These are phyloP conservation scores for Apiospora phragmitis DNA, from an alignment of 2,329 filamentous ascomycete species.

Conservation along the genomic window DNA sequence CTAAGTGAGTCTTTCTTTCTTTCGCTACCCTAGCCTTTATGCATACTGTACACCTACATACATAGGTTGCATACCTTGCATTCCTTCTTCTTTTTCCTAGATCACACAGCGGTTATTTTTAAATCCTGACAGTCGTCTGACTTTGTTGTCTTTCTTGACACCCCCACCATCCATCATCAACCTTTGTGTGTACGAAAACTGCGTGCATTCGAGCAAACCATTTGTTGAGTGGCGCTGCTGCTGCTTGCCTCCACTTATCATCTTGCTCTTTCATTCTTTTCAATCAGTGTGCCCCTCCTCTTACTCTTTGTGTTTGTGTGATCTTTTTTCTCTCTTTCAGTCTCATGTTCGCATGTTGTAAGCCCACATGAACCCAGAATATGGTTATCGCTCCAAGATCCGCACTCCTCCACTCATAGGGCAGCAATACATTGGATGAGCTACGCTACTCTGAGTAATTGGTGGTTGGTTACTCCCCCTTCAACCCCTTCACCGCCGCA, in stretches of 20 bases:
- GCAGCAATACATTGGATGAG: conserved; percentile 2
- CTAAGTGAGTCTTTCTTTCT: conserved; percentile 16
- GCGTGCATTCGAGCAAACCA: background rate
- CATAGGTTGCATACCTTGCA: background rate
- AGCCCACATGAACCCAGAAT: background rate
- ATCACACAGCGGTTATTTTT: background rate
- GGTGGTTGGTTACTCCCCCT: background rate
- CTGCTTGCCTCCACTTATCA: background rate
- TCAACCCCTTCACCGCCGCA: background rate
- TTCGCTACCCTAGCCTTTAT: background rate
- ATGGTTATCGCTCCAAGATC: background rate
- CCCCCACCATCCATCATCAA: background rate
- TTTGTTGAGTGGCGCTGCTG: background rate
- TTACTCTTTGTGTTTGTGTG: background rate
- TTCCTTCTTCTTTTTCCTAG: background rate
- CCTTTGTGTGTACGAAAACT: background rate
- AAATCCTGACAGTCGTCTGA: background rate
- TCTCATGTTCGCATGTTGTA: conserved; percentile 2
- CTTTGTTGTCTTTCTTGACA: background rate
- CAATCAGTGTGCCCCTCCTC: background rate
- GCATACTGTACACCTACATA: background rate
- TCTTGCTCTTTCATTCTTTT: background rate
- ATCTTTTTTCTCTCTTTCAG: background rate
- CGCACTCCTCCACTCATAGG: conserved; percentile 5
- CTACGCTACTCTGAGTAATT: conserved; percentile 1